Evolutionary conservation across 495 filamentous ascomycete genomes (phyloP), one percentile per base, ranked within the genome.

Genomic region (Viridothelium virens): DNA sequence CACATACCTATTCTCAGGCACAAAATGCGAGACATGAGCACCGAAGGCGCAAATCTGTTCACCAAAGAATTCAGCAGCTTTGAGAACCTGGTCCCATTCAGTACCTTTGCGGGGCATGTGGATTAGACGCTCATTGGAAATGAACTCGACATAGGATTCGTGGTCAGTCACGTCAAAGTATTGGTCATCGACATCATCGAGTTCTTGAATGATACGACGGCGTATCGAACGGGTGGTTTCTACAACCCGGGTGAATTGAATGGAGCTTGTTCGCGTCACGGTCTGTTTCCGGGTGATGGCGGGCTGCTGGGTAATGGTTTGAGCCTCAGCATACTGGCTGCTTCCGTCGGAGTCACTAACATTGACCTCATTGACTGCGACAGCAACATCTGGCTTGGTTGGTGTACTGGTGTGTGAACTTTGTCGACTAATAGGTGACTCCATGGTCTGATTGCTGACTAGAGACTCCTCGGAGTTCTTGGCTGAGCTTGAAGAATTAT

Each of bases 51-150:
- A 59, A 36, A 59, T 59, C 53, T 59, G 53, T 34, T 34, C 25
- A 59, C 53, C 53, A 14, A 59, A 59, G 31, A 36, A 59, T 14
- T 59, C 53, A 31, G 53, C 53, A 36, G 53, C 53, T 59, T 59
- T 33, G 7, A 59, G 31, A 9, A 59, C 53, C 18, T 59, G 53
- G 36, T 59, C 53, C 53, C 53, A 59, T 36, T 33, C 31, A 14
- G 5, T 59, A 18, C 53, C 53, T 31, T 59, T 59, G 5, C 53
- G 53, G 14, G 53, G 53, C 53, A 59, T 59, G 2, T 59, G 53
- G 36, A 59, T 18, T 7, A 59, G 53, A 36, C 53, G 53, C 5
- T 59, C 53, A 33, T 33, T 36, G 3, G n/a, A 18, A 36, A 59
- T 59, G 31, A 59, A 59, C 5, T 33, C 18, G 5, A 34, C 12